Evolutionary conservation across 257 asterid genomes (phyloP).

Genomic region (Asclepias syriaca): DNA sequence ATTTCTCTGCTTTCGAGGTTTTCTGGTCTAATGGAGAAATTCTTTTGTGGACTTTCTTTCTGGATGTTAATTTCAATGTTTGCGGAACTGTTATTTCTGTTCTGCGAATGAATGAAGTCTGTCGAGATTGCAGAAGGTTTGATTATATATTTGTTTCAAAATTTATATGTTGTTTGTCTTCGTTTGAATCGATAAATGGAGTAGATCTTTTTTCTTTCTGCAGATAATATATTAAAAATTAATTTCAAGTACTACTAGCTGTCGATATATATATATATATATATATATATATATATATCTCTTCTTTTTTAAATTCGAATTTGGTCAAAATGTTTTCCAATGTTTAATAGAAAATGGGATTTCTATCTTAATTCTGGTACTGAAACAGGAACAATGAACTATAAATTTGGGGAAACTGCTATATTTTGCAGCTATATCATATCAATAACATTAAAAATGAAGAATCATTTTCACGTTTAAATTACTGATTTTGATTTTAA

Average conservation of each 20-base stretch:
- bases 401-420: neutral
- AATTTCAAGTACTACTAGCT: neutral
- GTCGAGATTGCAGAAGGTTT: neutral
- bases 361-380: neutral
- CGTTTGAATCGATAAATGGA: neutral
- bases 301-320: neutral
- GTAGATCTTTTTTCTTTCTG: neutral
- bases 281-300: too few relatives aligned
- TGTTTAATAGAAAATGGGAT: neutral
- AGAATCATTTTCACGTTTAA: slow-evolving; percentile 1
- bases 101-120: neutral
- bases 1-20: neutral
- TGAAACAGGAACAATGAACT: neutral
- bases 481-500: neutral
- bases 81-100: neutral
- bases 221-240: neutral
- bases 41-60: neutral
- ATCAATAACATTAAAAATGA: neutral
- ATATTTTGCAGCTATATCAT: neutral
- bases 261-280: neutral
- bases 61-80: neutral
- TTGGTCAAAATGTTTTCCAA: neutral
- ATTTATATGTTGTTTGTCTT: neutral
- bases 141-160: neutral
- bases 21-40: neutral